These are phyloP conservation scores for Eucalyptus lansdowneana DNA, from an alignment of 345 rosid genomes.

Conservation along the genomic window DNA sequence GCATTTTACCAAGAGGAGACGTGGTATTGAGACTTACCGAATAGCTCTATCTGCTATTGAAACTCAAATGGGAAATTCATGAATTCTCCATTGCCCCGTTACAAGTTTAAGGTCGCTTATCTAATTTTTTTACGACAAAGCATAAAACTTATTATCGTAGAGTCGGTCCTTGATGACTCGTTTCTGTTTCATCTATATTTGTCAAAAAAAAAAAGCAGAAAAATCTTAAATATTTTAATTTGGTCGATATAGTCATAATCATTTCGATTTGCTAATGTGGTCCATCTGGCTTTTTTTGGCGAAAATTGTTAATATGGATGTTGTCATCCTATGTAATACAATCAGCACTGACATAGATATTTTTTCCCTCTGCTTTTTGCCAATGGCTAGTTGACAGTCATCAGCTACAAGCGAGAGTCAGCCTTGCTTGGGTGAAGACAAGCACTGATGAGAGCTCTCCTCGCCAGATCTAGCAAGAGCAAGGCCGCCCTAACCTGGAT, in stretches of 20 bases:
- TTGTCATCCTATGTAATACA: rapidly evolving
- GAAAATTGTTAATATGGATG: neutral
- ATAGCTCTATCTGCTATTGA: neutral
- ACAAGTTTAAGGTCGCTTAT: neutral
- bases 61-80: neutral
- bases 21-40: neutral
- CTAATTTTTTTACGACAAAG: neutral
- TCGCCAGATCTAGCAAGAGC: rapidly evolving
- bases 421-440: neutral
- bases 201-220: too few relatives aligned
- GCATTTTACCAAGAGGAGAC: neutral
- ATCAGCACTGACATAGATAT: rapidly evolving
- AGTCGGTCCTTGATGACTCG: neutral
- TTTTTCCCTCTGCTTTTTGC: neutral
- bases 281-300: rapidly evolving
- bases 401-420: rapidly evolving
- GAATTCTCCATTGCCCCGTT: neutral
- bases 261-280: too few relatives aligned
- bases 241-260: neutral
- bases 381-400: too few relatives aligned
- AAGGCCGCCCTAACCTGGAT: neutral
- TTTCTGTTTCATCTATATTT: neutral
- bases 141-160: neutral
- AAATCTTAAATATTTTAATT: neutral
- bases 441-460: rapidly evolving